Evolutionary conservation across 1,284 basidiomycete species (phyloP), one percentile per base, ranked within the genome.

Genomic region (Ceratobasidium sp.): DNA sequence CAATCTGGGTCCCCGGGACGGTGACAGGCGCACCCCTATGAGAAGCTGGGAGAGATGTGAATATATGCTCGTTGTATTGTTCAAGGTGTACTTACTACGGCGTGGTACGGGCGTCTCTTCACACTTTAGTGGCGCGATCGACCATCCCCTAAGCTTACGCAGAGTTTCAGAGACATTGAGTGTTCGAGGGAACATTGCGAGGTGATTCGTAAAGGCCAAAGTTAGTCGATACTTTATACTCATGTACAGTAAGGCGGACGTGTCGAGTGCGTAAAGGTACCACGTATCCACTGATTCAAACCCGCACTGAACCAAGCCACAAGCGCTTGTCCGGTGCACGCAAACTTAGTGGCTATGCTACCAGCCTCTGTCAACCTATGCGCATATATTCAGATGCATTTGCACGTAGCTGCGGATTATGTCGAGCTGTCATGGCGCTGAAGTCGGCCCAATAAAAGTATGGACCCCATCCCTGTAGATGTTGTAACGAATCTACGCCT

Each of bases 101-200:
- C 40, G 37, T n/a, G 15, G 29, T 22, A 34, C n/a, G 11, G 11
- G 17, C 5, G 1, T 22, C 43, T 22, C 29, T 11, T 34, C 11
- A 8, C 6, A 13, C 57, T 34, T 61, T 9, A 13, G 25, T 29
- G 22, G 56, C 25, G 29, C 6, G 22, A 64, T 64, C 40, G 43
- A 19, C 61, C 61, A 64, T n/a, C 61, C 61, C 13, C 43, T 64
- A 34, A 64, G 61, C 37, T 64, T 64, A 9, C 3, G 15, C 17
- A 32, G 25, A 22, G 61, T 64, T 43, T 64, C 61, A 29, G 61
- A 22, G 5, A 64, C n/a, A 1, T 40, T 64, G 7, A 44, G 2
- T 64, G 40, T 34, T 22, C 56, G 13, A 32, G 56, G 29, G 17
- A 29, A 29, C 56, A 29, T 32, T 13, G 22, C 17, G 3, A 3